phyloP scores from a whole-genome alignment of 208 protist genomes.

The Tetramitus jugosus region DNA sequence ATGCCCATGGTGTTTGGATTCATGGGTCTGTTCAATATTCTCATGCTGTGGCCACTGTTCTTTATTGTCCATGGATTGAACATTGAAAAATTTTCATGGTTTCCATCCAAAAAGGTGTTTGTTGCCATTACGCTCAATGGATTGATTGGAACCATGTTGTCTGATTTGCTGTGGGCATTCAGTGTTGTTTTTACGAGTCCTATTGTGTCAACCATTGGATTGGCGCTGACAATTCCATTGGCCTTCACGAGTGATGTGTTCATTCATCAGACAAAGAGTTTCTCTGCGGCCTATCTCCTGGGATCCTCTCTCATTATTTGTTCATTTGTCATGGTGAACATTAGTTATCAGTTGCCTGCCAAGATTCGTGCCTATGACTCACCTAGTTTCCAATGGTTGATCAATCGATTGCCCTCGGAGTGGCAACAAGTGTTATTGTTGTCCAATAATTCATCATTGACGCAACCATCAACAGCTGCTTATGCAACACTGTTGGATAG shows the following conservation, averaged over 20 bases:
- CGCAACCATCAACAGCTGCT: no score
- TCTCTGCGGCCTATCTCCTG: not conserved
- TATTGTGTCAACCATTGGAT: not conserved
- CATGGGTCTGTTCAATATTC: conserved; percentile 8
- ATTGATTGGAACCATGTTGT: not conserved
- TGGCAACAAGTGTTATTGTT: no score
- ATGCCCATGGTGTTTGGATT: conserved; percentile 20
- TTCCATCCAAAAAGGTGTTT: not conserved
- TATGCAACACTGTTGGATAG: no score
- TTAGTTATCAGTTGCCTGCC: no score
- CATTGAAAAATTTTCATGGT: not conserved
- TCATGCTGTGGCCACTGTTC: not conserved
- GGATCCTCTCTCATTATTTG: not conserved
- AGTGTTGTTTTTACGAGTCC: not conserved
- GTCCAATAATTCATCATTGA: no score
- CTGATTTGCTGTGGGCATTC: conserved; percentile 8
- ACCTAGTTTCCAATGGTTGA: no score
- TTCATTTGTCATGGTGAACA: not conserved
- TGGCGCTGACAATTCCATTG: conserved; percentile 10
- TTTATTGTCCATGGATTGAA: not conserved
- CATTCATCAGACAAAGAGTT: not conserved
- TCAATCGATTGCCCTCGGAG: no score
- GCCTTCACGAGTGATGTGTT: not conserved
- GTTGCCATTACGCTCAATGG: not conserved
- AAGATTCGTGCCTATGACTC: no score